phyloP scores from a whole-genome alignment of 257 asterid genomes.

The Parsonsia alboflavescens region DNA sequence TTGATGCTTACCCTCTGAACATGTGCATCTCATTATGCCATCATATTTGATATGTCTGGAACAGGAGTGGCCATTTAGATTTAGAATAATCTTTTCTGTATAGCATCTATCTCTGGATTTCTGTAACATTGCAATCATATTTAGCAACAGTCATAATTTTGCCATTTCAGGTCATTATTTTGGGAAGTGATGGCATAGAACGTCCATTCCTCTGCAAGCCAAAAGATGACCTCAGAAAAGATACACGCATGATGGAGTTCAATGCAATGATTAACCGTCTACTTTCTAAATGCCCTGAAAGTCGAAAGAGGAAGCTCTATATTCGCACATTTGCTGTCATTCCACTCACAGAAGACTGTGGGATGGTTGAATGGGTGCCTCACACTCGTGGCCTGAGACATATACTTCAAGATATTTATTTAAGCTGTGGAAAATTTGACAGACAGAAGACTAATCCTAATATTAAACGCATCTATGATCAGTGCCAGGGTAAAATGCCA shows the following conservation, averaged over 20 bases:
- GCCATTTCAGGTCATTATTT: slow-evolving; percentile 63
- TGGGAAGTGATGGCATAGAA: slow-evolving; percentile 84
- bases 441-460: slow-evolving; percentile 87
- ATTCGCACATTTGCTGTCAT: slow-evolving; percentile 93
- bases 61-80: not conserved
- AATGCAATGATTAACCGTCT: slow-evolving; percentile 94
- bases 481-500: slow-evolving; percentile 68
- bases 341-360: slow-evolving; percentile 97
- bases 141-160: slow-evolving; percentile 5
- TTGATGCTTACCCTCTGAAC: not conserved
- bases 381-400: slow-evolving; percentile 92
- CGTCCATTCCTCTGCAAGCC: slow-evolving; percentile 98
- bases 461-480: slow-evolving; percentile 89
- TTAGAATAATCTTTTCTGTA: not conserved
- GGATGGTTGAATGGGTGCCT: slow-evolving; percentile 99
- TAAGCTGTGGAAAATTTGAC: slow-evolving; percentile 89
- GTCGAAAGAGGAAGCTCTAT: slow-evolving; percentile 94
- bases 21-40: slow-evolving; percentile 9
- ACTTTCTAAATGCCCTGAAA: slow-evolving; percentile 80
- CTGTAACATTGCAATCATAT: slow-evolving; percentile 2
- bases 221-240: slow-evolving; percentile 95
- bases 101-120: not conserved
- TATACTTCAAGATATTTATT: slow-evolving; percentile 87
- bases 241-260: slow-evolving; percentile 99
- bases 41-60: not conserved